Percentiles rank a stretch among this genome's conserved stretches.
phyloP scores from a whole-genome alignment of 75 land plant genomes.

The Adiantum capillusveneris region DNA sequence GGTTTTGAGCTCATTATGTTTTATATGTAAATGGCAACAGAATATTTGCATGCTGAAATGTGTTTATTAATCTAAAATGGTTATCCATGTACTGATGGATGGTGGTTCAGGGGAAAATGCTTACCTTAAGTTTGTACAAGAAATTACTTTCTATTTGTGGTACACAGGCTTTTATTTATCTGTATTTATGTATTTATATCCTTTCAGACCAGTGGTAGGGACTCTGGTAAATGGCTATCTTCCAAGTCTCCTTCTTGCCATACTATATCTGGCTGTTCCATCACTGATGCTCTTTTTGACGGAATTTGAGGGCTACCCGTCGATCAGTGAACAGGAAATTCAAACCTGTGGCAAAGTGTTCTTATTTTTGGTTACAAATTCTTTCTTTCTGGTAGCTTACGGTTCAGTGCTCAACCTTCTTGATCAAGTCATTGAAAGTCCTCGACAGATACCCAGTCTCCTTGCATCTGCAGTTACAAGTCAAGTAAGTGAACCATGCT shows the following conservation, averaged over 20 bases:
- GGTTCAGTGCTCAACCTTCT: slow-evolving; percentile 51
- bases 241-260: slow-evolving; percentile 71
- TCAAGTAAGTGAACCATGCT: slow-evolving; percentile 42
- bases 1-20: too few species aligned
- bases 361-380: slow-evolving; percentile 66
- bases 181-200: too few species aligned
- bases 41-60: too few species aligned
- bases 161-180: too few species aligned
- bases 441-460: slow-evolving; percentile 59
- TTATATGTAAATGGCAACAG: too few species aligned
- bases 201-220: slow-evolving; percentile 67
- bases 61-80: too few species aligned
- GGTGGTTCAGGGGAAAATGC: too few species aligned
- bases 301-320: slow-evolving; percentile 67
- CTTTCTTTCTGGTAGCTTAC: slow-evolving; percentile 76
- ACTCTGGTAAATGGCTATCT: slow-evolving; percentile 81
- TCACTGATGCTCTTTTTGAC: slow-evolving; percentile 66
- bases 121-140: too few species aligned
- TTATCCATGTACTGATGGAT: too few species aligned
- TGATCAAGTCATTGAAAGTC: slow-evolving; percentile 43
- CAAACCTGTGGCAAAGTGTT: slow-evolving; percentile 74
- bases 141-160: too few species aligned
- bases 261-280: slow-evolving; percentile 60
- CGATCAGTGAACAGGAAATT: slow-evolving; percentile 59
- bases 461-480: slow-evolving; percentile 84